Evolutionary conservation across 176 grass and related monocot species (phyloP).

Genomic region (Musa itinerans): DNA sequence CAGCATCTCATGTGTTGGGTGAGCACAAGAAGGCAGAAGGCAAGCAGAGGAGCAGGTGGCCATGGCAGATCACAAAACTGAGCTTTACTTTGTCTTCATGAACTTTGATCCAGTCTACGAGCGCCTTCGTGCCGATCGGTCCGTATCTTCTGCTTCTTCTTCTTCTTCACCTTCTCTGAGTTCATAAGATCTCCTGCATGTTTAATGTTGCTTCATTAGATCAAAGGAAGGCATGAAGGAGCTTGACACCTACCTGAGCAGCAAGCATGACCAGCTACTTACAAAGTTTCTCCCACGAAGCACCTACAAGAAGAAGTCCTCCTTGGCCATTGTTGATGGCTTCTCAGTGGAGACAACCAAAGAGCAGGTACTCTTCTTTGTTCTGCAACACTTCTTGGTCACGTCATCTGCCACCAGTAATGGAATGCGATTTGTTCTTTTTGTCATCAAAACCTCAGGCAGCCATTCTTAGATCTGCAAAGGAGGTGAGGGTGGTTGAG

Average conservation of each 20-base stretch:
- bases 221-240: constrained; percentile 65
- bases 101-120: constrained; percentile 92
- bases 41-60: constrained; percentile 6
- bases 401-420: not conserved
- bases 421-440: not conserved
- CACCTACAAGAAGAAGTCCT: constrained; percentile 72
- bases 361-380: constrained; percentile 35
- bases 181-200: not conserved
- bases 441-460: constrained; percentile 30
- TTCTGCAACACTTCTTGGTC: not conserved
- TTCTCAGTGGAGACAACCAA: constrained; percentile 80
- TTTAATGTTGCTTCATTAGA: constrained; percentile 20
- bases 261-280: constrained; percentile 83
- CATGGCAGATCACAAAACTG: constrained; percentile 57
- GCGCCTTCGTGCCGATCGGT: constrained; percentile 67
- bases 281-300: constrained; percentile 47
- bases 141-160: not conserved
- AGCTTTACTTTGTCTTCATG: constrained; percentile 99
- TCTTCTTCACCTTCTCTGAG: constrained; percentile 2
- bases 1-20: not conserved
- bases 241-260: constrained; percentile 71
- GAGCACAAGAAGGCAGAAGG: not conserved
- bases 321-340: constrained; percentile 87
- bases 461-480: constrained; percentile 44
- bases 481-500: constrained; percentile 93